Evolutionary conservation across 768 basidiomycete species (phyloP).

Genomic region (Mycena vitilis): DNA sequence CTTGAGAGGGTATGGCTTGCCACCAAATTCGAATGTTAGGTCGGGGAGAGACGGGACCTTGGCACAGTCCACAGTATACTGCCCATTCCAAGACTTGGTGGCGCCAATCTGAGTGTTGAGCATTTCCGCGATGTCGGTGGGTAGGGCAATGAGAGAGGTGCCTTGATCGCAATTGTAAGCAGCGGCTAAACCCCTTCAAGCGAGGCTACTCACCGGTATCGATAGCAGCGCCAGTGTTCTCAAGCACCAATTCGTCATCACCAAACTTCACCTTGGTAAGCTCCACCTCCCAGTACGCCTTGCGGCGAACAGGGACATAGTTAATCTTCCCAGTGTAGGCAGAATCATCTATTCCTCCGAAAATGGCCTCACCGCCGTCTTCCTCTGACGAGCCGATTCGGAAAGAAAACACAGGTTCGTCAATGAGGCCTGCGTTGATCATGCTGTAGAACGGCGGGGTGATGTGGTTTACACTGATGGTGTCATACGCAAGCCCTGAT

Average conservation of each 20-base stretch:
- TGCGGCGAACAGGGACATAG: constrained; percentile 93
- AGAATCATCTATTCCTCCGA: constrained; percentile 85
- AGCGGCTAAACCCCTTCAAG: constrained; percentile 6
- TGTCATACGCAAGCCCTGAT: constrained; percentile 93
- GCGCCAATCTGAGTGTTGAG: constrained; percentile 96
- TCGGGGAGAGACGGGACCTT: constrained; percentile 88
- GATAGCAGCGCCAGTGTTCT: constrained; percentile 93
- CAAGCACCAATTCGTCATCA: constrained; percentile 87
- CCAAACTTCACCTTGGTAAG: constrained; percentile 90
- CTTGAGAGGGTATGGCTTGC: constrained; percentile 82
- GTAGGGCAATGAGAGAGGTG: constrained; percentile 93
- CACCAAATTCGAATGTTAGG: constrained; percentile 85
- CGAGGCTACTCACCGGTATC: constrained; percentile 71
- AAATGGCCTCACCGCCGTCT: constrained; percentile 91
- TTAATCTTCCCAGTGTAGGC: constrained; percentile 85
- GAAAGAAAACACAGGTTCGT: constrained; percentile 93
- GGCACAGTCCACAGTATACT: constrained; percentile 90
- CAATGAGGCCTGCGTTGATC: constrained; percentile 84
- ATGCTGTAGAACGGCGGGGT: constrained; percentile 95
- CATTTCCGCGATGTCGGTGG: constrained; percentile 97
- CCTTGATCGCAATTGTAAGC: constrained; percentile 54
- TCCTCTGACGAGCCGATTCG: constrained; percentile 86
- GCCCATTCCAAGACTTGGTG: constrained; percentile 94
- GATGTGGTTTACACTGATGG: constrained; percentile 94
- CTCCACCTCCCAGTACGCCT: constrained; percentile 99